phyloP scores from a whole-genome alignment of 1,284 basidiomycete species.

The Phlebopus sp. region DNA sequence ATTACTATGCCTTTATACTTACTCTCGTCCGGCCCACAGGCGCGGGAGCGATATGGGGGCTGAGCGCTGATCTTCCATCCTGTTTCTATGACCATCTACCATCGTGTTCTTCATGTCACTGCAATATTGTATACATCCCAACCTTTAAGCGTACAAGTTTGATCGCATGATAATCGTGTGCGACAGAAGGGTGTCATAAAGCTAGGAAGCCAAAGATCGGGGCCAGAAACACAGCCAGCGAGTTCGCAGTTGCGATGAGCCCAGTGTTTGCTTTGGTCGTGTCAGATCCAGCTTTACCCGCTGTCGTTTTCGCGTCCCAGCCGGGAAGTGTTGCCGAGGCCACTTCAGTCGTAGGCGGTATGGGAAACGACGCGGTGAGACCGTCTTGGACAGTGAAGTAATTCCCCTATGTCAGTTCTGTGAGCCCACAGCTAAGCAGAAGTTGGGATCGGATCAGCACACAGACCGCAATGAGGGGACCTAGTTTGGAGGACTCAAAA shows the following conservation, averaged over 20 bases:
- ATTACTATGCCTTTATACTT: constrained; percentile 21
- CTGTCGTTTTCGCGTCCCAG: constrained; percentile 14
- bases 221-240: constrained; percentile 23
- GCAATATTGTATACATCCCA: constrained; percentile 17
- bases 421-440: background rate
- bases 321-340: constrained; percentile 54
- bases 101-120: constrained; percentile 13
- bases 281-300: constrained; percentile 12
- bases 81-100: background rate
- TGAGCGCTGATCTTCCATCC: constrained; percentile 21
- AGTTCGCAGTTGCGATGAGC: constrained; percentile 19
- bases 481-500: constrained; percentile 49
- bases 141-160: constrained; percentile 1
- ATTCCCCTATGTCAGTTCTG: constrained; percentile 43
- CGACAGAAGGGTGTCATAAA: constrained; percentile 13
- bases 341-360: constrained; percentile 61
- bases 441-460: constrained; percentile 13
- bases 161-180: background rate
- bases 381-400: constrained; percentile 79
- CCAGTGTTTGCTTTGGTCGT: constrained; percentile 25
- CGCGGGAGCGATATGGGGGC: constrained; percentile 42
- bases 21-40: constrained; percentile 35
- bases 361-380: constrained; percentile 44
- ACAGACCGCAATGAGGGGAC: constrained; percentile 54
- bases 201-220: constrained; percentile 29